Percentiles rank a stretch among this genome's conserved stretches.
Conservation (phyloP, 1,284 basidiomycete genomes). For the Athelia psychrophila region DNA sequence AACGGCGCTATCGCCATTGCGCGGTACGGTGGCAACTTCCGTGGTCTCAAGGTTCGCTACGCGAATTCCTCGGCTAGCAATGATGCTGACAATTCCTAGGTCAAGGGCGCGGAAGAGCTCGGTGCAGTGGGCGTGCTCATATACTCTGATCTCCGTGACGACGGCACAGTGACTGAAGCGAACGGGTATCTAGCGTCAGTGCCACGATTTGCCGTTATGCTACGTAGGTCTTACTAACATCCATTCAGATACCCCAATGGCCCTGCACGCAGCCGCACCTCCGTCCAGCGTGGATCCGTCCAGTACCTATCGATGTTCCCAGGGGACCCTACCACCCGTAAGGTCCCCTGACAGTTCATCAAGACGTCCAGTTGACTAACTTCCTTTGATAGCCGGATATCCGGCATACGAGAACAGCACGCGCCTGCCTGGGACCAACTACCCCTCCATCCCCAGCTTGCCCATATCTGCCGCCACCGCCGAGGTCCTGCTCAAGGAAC, state of each 20-base stretch:
- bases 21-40: slow-evolving; percentile 67
- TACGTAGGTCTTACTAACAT: slow-evolving; percentile 7
- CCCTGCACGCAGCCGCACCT: slow-evolving; percentile 67
- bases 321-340: slow-evolving; percentile 70
- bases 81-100: slow-evolving; percentile 26
- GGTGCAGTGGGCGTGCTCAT: slow-evolving; percentile 63
- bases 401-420: slow-evolving; percentile 76
- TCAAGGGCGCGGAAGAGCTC: slow-evolving; percentile 68
- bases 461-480: slow-evolving; percentile 57
- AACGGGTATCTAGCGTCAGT: slow-evolving; percentile 55
- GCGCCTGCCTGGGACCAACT: slow-evolving; percentile 52
- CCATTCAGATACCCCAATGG: slow-evolving; percentile 55
- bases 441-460: slow-evolving; percentile 68
- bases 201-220: not conserved
- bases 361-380: not conserved
- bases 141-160: slow-evolving; percentile 75
- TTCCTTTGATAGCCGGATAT: not conserved
- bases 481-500: slow-evolving; percentile 41
- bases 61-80: not conserved
- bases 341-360: slow-evolving; percentile 22
- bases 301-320: slow-evolving; percentile 73
- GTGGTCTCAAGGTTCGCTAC: slow-evolving; percentile 58
- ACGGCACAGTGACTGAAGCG: slow-evolving; percentile 63
- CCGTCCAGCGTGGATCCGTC: slow-evolving; percentile 74
- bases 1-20: slow-evolving; percentile 66